A percentile compares a stretch with the other conserved stretches of the same genome.
These are phyloP conservation scores for Helichrysum umbraculigerum DNA, from an alignment of 129 eudicot genomes.

Conservation along the genomic window DNA sequence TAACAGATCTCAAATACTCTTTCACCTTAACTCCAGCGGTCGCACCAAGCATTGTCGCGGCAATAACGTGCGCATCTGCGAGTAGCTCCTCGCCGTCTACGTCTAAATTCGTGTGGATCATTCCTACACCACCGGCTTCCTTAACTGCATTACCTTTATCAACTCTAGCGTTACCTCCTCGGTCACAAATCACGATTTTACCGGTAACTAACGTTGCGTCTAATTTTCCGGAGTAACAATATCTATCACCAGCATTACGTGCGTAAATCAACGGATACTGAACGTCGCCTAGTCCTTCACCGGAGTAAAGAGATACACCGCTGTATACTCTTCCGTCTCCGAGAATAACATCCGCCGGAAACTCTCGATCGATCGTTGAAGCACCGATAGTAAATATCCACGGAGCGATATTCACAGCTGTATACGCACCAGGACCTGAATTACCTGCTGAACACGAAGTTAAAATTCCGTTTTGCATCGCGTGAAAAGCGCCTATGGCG, in stretches of 20 bases:
- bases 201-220: slow-evolving; percentile 69
- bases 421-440: slow-evolving; percentile 77
- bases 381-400: slow-evolving; percentile 97
- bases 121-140: slow-evolving; percentile 80
- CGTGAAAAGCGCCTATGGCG: slow-evolving; percentile 88
- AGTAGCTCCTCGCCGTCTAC: slow-evolving; percentile 88
- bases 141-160: slow-evolving; percentile 88
- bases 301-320: slow-evolving; percentile 83
- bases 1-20: slow-evolving; percentile 49
- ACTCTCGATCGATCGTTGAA: slow-evolving; percentile 88
- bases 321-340: slow-evolving; percentile 77
- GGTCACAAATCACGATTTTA: slow-evolving; percentile 85
- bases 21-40: slow-evolving; percentile 58
- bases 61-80: slow-evolving; percentile 82
- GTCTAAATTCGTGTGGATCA: slow-evolving; percentile 77
- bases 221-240: slow-evolving; percentile 54
- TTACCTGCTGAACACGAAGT: slow-evolving; percentile 91
- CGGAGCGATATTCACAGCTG: slow-evolving; percentile 86
- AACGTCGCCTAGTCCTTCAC: slow-evolving; percentile 50
- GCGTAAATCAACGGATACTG: slow-evolving; percentile 61
- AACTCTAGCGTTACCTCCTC: slow-evolving; percentile 94
- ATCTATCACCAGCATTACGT: slow-evolving; percentile 65
- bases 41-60: slow-evolving; percentile 88
- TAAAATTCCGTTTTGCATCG: slow-evolving; percentile 64
- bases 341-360: slow-evolving; percentile 77